These are phyloP conservation scores for Avena atlantica DNA, from an alignment of 176 grass and related monocot genomes.

Conservation along the genomic window DNA sequence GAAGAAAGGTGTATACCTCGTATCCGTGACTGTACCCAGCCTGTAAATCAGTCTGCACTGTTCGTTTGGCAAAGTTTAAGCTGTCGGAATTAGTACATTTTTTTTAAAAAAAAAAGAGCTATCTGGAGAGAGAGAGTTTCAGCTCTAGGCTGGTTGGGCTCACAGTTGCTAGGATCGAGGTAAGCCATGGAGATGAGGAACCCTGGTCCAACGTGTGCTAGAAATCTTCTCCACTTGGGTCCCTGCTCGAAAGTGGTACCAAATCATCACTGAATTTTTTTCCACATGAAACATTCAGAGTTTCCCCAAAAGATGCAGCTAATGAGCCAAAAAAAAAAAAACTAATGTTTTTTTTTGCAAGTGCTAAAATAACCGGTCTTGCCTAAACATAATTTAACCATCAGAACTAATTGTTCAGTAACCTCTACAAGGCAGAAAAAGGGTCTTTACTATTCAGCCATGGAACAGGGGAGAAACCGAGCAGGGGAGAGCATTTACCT, in stretches of 20 bases:
- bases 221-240: conserved; percentile 68
- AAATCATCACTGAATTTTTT: not conserved
- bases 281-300: not conserved
- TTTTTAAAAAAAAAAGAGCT: no score
- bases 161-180: conserved; percentile 87
- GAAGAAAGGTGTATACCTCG: conserved; percentile 53
- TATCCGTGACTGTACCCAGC: conserved; percentile 81
- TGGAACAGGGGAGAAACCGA: no score
- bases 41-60: conserved; percentile 83
- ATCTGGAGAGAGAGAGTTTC: no score
- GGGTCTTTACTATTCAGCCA: no score
- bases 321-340: not conserved
- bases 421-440: no score
- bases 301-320: not conserved
- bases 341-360: not conserved
- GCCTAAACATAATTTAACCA: not conserved
- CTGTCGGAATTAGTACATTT: not conserved
- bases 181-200: conserved; percentile 85
- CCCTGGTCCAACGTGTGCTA: conserved; percentile 78
- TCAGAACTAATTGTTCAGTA: not conserved
- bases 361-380: not conserved
- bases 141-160: conserved; percentile 13
- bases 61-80: conserved; percentile 32
- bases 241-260: conserved; percentile 39
- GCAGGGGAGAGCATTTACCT: no score